Conservation (phyloP, 805 yeast species). For the Lipomyces sp. region DNA sequence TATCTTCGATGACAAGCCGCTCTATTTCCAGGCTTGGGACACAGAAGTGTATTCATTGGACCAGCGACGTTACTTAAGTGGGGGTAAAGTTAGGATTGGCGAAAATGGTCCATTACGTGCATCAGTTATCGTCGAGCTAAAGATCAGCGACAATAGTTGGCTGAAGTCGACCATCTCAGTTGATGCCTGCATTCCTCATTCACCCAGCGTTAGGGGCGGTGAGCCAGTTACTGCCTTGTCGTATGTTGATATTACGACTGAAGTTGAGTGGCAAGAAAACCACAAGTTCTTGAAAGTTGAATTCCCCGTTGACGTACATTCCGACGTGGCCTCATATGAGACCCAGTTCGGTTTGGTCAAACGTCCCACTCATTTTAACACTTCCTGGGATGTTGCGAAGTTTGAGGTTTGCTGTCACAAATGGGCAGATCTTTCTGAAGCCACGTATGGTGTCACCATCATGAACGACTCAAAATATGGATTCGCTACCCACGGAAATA, state of each 20-base stretch:
- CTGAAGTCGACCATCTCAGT: slow-evolving; percentile 73
- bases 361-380: slow-evolving; percentile 93
- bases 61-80: slow-evolving; percentile 59
- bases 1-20: slow-evolving; percentile 86
- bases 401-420: slow-evolving; percentile 95
- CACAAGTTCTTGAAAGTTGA: slow-evolving; percentile 91
- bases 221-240: slow-evolving; percentile 44
- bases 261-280: slow-evolving; percentile 85
- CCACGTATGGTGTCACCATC: slow-evolving; percentile 82
- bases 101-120: slow-evolving; percentile 64
- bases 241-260: slow-evolving; percentile 57
- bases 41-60: slow-evolving; percentile 88
- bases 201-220: slow-evolving; percentile 41
- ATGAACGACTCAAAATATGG: slow-evolving; percentile 90
- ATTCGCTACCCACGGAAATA: slow-evolving; percentile 89
- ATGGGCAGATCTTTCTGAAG: slow-evolving; percentile 89
- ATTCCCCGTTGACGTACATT: slow-evolving; percentile 83
- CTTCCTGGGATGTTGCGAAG: slow-evolving; percentile 95
- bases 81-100: slow-evolving; percentile 49
- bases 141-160: slow-evolving; percentile 60
- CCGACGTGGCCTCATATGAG: slow-evolving; percentile 83
- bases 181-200: slow-evolving; percentile 52
- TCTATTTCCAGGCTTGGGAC: slow-evolving; percentile 96
- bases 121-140: slow-evolving; percentile 64
- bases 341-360: slow-evolving; percentile 91